Evolutionary conservation across 2,329 filamentous ascomycete species (phyloP).

Genomic region (Fusarium bactridioides): DNA sequence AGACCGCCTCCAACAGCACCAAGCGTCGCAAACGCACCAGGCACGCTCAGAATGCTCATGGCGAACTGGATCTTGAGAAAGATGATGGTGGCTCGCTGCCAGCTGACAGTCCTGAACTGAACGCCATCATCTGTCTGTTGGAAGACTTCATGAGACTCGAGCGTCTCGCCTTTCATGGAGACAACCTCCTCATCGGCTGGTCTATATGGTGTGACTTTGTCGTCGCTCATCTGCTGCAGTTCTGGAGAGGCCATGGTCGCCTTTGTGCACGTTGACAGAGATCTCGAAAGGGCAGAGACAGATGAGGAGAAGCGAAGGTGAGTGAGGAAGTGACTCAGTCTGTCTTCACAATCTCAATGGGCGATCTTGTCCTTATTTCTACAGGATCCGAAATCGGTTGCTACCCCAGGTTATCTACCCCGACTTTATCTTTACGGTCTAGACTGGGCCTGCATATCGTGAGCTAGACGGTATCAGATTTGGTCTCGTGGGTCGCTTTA

Average conservation of each 20-base stretch:
- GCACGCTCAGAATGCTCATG: slow-evolving; percentile 24
- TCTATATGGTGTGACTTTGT: background rate
- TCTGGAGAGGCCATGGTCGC: background rate
- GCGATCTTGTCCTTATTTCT: background rate
- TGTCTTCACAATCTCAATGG: background rate
- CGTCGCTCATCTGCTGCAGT: background rate
- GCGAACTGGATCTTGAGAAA: slow-evolving; percentile 48
- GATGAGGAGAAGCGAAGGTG: background rate
- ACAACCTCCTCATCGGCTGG: background rate
- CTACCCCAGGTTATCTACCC: background rate
- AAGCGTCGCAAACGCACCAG: slow-evolving; percentile 41
- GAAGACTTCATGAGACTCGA: slow-evolving; percentile 39
- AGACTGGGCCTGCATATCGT: background rate
- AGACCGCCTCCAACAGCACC: background rate
- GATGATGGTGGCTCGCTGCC: slow-evolving; percentile 51
- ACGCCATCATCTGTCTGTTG: slow-evolving; percentile 38
- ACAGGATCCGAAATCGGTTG: background rate
- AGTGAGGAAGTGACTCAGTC: background rate
- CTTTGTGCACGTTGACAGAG: background rate
- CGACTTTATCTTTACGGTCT: background rate
- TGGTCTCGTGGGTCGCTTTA: background rate
- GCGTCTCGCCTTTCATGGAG: background rate
- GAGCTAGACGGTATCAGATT: background rate
- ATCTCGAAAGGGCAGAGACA: background rate
- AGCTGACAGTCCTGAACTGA: slow-evolving; percentile 46